Evolutionary conservation across 2,329 filamentous ascomycete species (phyloP).

Genomic region (Trichophyton equinum): DNA sequence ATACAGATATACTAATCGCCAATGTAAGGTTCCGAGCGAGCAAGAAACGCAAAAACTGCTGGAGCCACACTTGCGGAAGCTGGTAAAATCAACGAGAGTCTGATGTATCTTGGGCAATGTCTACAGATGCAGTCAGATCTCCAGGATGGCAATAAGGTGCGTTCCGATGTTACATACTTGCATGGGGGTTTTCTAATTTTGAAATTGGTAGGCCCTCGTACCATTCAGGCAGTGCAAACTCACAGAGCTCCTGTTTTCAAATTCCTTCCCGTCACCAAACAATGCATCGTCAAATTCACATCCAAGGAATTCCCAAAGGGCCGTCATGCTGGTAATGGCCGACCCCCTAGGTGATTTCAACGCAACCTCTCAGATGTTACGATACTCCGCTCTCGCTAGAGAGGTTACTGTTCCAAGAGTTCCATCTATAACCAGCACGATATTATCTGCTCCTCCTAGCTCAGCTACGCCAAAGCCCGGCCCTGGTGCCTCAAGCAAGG

Average conservation of each 20-base stretch:
- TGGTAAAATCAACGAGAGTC: constrained; percentile 93
- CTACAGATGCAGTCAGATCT: constrained; percentile 86
- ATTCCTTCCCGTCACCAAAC: constrained; percentile 60
- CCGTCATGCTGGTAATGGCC: constrained; percentile 91
- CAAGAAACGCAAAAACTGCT: constrained; percentile 83
- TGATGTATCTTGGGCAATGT: constrained; percentile 97
- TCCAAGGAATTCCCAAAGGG: constrained; percentile 55
- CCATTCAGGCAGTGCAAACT: constrained; percentile 76
- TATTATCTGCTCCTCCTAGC: constrained; percentile 32
- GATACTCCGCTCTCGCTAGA: constrained; percentile 82
- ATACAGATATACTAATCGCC: constrained; percentile 14
- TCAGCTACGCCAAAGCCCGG: constrained; percentile 19
- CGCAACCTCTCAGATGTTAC: constrained; percentile 86
- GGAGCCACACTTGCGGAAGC: constrained; percentile 87
- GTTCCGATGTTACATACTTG: constrained; percentile 9
- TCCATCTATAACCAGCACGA: constrained; percentile 66
- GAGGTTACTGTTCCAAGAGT: constrained; percentile 86
- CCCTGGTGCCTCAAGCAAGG: constrained; percentile 24
- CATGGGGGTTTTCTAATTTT: not conserved
- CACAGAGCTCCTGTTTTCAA: constrained; percentile 75
- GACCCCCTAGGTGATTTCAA: constrained; percentile 92
- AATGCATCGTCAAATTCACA: constrained; percentile 33
- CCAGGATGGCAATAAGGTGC: constrained; percentile 59
- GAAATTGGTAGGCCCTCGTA: constrained; percentile 46
- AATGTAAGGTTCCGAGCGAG: constrained; percentile 61